Percentiles rank a stretch among this genome's conserved stretches.
Conservation (phyloP, 306 rosid species). For the Lathyrus aphaca region DNA sequence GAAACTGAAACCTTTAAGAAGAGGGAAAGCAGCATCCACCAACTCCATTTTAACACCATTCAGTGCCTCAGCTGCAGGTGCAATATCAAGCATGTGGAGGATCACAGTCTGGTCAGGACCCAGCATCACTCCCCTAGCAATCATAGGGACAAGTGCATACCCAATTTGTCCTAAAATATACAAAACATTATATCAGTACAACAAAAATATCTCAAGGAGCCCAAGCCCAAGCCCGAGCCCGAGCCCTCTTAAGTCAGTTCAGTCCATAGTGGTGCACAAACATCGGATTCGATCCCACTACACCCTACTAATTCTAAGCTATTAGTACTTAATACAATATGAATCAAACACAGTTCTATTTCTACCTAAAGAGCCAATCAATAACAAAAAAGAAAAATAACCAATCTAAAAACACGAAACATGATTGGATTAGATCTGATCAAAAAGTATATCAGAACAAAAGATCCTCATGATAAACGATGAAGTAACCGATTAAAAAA, state of each 20-base stretch:
- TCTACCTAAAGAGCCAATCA: not conserved
- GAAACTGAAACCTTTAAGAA: slow-evolving; percentile 68
- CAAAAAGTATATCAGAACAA: slow-evolving; percentile 6
- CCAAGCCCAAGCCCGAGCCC: too few relatives aligned
- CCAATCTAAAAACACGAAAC: not conserved
- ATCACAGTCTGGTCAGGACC: slow-evolving; percentile 95
- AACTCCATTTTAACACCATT: slow-evolving; percentile 94
- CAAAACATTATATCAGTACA: slow-evolving; percentile 20
- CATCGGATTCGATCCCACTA: too few relatives aligned
- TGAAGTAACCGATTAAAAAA: not conserved
- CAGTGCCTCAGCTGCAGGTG: slow-evolving; percentile 87
- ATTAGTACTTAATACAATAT: not conserved
- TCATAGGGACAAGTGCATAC: slow-evolving; percentile 97
- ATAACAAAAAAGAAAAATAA: not conserved
- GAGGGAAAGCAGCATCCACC: slow-evolving; percentile 94
- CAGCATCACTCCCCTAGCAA: slow-evolving; percentile 93
- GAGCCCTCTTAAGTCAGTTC: too few relatives aligned
- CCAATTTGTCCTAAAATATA: slow-evolving; percentile 90
- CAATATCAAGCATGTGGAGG: slow-evolving; percentile 90
- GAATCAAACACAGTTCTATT: slow-evolving; percentile 25
- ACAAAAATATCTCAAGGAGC: not conserved
- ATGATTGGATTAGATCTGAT: slow-evolving; percentile 34
- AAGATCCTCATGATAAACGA: slow-evolving; percentile 3
- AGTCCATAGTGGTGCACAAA: too few relatives aligned
- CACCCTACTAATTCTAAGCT: not conserved